A percentile compares a stretch with the other conserved stretches of the same genome.
phyloP scores from a whole-genome alignment of 495 filamentous ascomycete genomes.

The Corynascus novoguineensis region DNA sequence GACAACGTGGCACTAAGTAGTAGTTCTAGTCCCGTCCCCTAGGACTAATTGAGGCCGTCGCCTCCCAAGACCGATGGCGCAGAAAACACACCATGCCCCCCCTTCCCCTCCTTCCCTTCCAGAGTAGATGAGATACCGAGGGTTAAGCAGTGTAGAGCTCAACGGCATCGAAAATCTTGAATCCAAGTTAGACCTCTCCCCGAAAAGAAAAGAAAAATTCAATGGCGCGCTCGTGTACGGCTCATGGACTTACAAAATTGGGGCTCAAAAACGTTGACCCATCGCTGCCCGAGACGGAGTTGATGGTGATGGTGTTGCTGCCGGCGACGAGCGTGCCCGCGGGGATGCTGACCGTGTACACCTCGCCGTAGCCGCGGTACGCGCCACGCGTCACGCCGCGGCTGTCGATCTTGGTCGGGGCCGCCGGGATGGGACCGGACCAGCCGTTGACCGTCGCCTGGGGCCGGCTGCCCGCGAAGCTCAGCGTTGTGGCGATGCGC shows the following conservation, averaged over 20 bases:
- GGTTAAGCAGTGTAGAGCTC: conserved; percentile 39
- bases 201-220: background rate
- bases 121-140: background rate
- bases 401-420: conserved; percentile 58
- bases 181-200: background rate
- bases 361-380: conserved; percentile 56
- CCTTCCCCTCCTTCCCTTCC: background rate
- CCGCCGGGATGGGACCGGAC: conserved; percentile 41
- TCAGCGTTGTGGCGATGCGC: conserved; percentile 58
- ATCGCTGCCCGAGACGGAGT: conserved; percentile 52
- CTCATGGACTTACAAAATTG: conserved; percentile 51
- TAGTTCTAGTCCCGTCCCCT: no score
- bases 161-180: conserved; percentile 52
- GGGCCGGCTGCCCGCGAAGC: conserved; percentile 53
- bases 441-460: conserved; percentile 49
- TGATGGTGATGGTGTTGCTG: conserved; percentile 58
- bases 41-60: no score
- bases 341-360: conserved; percentile 54
- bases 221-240: background rate
- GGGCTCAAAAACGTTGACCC: conserved; percentile 51
- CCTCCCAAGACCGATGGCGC: no score
- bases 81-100: no score
- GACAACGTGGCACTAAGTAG: no score
- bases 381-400: conserved; percentile 60
- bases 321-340: conserved; percentile 52